Base-by-base conservation (phyloP, 768 basidiomycete species). In the Boletus rex-veris region DNA sequence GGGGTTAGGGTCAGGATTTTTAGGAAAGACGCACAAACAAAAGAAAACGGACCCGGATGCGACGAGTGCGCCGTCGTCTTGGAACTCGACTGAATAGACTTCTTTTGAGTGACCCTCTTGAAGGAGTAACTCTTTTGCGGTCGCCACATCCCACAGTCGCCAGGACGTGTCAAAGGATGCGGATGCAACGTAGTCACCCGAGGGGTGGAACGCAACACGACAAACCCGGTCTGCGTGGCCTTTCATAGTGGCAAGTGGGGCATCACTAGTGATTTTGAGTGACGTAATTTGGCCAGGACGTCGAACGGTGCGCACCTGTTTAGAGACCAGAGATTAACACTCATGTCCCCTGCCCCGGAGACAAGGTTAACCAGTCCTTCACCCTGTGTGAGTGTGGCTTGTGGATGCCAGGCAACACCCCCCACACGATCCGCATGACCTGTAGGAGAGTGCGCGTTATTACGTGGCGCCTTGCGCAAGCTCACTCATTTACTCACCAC, bases 71-170 rank as follows among this genome's bases (percentile, higher is more conserved):
- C 97, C 97, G 69, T 98, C 97, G 61, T 86, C 82, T 68, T 99
- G 97, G 67, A 97, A 98, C 58, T 92, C 92, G n/a, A 99, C 80
- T 2, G 92, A 77, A 67, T 96, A 98, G 0, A 98, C 95, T 66
- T 97, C 95, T 67, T 94, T 95, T 4, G 93, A 93, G 66, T 99
- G 97, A 0, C 97, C 97, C 70, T 98, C 95, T 71, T 99, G 97
- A 11, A 95, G 71, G 28, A 96, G 73, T 11, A 99, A 68, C 63
- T 97, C 92, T 69, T 84, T 85, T 2, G 84, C 75, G 0, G 85
- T 90, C 48, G 79, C 78, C 14, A 93, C 87, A 70, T 99, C 96
- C 97, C 97, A 99, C 48, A 98, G 71, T 41, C 97, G 77, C 97
- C 97, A 99, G 26, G 96, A 91, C 15, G 92, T 96, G 70, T 99